Percentiles rank a stretch among this genome's conserved stretches.
Conservation (phyloP, 331 rosid genomes). For the Quercus lobata region DNA sequence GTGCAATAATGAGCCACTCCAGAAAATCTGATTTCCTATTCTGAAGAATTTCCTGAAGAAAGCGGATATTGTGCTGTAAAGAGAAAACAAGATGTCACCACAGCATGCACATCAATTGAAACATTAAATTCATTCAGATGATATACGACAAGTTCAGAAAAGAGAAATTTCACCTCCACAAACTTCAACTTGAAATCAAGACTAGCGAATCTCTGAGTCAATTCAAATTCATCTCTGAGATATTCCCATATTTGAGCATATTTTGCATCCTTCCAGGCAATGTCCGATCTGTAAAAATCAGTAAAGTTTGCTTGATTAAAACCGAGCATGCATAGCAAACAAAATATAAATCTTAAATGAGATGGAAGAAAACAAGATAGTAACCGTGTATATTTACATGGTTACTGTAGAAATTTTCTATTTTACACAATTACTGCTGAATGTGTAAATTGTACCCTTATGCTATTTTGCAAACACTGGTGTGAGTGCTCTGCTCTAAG, state of each 20-base stretch:
- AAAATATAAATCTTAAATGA: neutral
- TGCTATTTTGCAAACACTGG: neutral
- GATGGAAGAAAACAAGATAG: neutral
- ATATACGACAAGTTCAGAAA: neutral
- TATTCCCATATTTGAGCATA: conserved; percentile 99
- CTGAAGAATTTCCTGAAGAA: conserved; percentile 95
- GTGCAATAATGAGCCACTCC: conserved; percentile 94
- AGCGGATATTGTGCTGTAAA: conserved; percentile 91
- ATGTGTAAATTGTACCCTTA: too few species aligned
- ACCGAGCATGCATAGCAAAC: neutral
- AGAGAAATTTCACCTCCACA: conserved; percentile 66
- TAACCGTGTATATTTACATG: too few species aligned
- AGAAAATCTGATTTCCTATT: conserved; percentile 93
- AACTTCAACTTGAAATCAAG: conserved; percentile 97
- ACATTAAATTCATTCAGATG: neutral
- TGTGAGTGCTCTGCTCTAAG: too few species aligned
- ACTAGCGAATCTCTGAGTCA: conserved; percentile 94
- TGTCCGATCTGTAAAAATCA: conserved; percentile 71
- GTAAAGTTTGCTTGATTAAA: neutral
- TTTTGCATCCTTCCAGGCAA: conserved; percentile 99
- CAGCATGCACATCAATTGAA: neutral
- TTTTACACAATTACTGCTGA: too few species aligned
- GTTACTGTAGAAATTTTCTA: too few species aligned
- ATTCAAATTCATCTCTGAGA: conserved; percentile 91
- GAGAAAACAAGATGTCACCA: neutral